Evolutionary conservation across 768 basidiomycete species (phyloP), one percentile per base, ranked within the genome.

Genomic region (Amylocystis lapponica): DNA sequence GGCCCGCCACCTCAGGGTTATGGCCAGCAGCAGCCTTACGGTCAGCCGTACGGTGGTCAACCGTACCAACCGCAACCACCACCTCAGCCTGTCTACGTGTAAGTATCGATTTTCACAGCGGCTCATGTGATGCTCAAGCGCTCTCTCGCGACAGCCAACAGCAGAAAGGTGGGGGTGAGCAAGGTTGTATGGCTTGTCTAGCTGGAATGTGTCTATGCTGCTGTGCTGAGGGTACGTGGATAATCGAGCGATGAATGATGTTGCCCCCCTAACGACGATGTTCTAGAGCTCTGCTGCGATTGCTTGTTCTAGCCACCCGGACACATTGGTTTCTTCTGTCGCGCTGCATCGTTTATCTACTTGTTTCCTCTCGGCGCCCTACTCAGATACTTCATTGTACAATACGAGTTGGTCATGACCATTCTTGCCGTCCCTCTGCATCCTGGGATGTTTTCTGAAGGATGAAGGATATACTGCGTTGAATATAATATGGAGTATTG

Each of bases 61-160:
- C 61, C 58, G 6, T 75, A 74, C 51, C 72, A 76, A 41, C 76
- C 77, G 13, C 77, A 83, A 50, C 81, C 79, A 14, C 80, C 79
- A 51, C 87, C 88, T 14, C 86, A 90, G 60, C 80, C 83, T 0
- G 80, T 90, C 40, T 85, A 86, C 57, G 83, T 88, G 86, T 88
- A 57, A 51, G 85, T 72, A 20, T 21, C 27, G 4, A 25, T n/a
- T 23, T 26, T 33, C n/a, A 26, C 34, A 20, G 35, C 70, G 66
- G n/a, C 30, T n/a, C 33, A 26, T 26, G 12, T 20, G 17, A 5
- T 8, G 21, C 7, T 3, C 20, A 2, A 19, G 27, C 22, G 27
- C 39, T 23, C 34, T 13, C 19, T n/a, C 27, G 36, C 74, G 78
- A 67, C 79, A 81, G 57, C 41, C 78, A 79, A 56, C 48, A 52